A percentile compares a stretch with the other conserved stretches of the same genome.
phyloP scores from a whole-genome alignment of 495 filamentous ascomycete genomes.

The Lineolata rhizophorae region DNA sequence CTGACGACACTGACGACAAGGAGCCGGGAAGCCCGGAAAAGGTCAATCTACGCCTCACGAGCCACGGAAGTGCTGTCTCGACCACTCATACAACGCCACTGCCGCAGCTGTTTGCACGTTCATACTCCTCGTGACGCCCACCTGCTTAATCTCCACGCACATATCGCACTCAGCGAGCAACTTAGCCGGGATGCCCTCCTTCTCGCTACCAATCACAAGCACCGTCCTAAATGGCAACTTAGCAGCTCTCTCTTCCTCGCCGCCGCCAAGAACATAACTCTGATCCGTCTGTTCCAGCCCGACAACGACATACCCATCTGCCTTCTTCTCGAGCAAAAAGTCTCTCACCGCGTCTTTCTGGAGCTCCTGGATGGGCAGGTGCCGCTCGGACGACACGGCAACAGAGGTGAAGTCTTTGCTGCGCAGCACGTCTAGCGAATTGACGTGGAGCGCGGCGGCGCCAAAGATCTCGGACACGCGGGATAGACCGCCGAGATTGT shows the following conservation, averaged over 20 bases:
- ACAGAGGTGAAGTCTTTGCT: slow-evolving; percentile 21
- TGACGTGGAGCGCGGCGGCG: slow-evolving; percentile 16
- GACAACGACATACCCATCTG: slow-evolving; percentile 21
- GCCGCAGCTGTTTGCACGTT: slow-evolving; percentile 30
- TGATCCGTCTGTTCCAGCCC: slow-evolving; percentile 28
- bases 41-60: too few species aligned
- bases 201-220: slow-evolving; percentile 25
- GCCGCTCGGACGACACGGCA: slow-evolving; percentile 21
- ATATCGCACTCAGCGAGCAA: slow-evolving; percentile 22
- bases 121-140: slow-evolving; percentile 26
- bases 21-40: too few species aligned
- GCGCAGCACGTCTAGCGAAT: slow-evolving; percentile 10
- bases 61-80: too few species aligned
- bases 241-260: slow-evolving; percentile 1
- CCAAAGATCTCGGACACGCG: slow-evolving; percentile 27
- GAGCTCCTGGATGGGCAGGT: slow-evolving; percentile 22
- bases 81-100: slow-evolving; percentile 24
- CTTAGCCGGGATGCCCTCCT: slow-evolving; percentile 22
- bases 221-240: slow-evolving; percentile 20
- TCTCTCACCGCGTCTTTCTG: slow-evolving; percentile 3
- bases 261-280: slow-evolving; percentile 17
- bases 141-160: slow-evolving; percentile 27
- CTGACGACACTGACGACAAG: too few species aligned
- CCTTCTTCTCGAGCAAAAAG: slow-evolving; percentile 13
- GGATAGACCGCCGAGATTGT: slow-evolving; percentile 26